A percentile compares a stretch with the other conserved stretches of the same genome.
Evolutionary conservation across 306 rosid genomes (phyloP).

Genomic region (Senna siamea): DNA sequence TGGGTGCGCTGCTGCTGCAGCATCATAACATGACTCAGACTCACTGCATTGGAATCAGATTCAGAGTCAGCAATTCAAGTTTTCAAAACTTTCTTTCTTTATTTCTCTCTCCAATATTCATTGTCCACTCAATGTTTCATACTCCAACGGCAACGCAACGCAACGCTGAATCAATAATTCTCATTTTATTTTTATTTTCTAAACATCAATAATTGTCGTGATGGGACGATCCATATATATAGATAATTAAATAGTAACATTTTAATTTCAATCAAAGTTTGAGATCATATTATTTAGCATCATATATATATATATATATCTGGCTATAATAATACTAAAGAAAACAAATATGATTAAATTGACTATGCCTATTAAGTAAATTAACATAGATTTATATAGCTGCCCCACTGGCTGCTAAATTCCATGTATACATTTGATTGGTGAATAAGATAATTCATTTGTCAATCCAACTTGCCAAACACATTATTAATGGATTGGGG

Average conservation of each 20-base stretch:
- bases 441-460: neutral
- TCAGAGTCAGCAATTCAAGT: neutral
- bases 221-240: too few relatives aligned
- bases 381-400: neutral
- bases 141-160: slow-evolving; percentile 7
- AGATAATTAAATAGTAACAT: too few relatives aligned
- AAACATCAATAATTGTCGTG: too few relatives aligned
- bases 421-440: neutral
- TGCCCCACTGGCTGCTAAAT: neutral
- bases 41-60: too few relatives aligned
- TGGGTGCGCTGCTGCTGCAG: neutral
- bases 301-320: too few relatives aligned
- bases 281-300: too few relatives aligned
- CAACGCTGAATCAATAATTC: neutral
- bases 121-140: slow-evolving; percentile 35
- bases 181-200: too few relatives aligned
- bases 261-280: neutral
- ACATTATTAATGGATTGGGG: neutral
- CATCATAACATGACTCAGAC: neutral
- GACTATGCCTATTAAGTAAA: neutral
- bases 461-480: neutral
- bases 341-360: neutral
- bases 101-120: neutral
- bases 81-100: slow-evolving; percentile 14
- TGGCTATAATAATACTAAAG: neutral